Conservation (phyloP, 352 stramenopile species). For the Phytophthora europaea region DNA sequence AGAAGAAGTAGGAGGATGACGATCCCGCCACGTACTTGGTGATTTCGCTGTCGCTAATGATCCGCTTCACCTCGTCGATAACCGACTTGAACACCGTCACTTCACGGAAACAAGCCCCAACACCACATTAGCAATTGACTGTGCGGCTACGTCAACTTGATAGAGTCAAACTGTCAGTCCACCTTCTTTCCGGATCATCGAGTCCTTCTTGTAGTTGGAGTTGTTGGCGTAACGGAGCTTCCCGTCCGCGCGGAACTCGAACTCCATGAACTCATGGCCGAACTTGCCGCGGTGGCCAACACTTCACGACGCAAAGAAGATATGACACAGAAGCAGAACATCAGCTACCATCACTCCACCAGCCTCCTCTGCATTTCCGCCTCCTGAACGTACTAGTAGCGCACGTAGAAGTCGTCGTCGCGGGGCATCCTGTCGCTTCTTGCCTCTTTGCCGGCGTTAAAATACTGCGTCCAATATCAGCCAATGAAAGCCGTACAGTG, state of each 20-base stretch:
- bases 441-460: not conserved
- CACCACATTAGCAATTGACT: not conserved
- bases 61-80: conserved; percentile 95
- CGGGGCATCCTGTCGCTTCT: conserved; percentile 57
- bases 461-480: conserved; percentile 26
- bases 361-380: not conserved
- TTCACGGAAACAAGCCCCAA: conserved; percentile 24
- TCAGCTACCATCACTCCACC: not conserved
- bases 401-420: conserved; percentile 89
- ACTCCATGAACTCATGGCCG: conserved; percentile 98
- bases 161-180: not conserved
- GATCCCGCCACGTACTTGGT: conserved; percentile 69
- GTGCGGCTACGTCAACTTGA: not conserved
- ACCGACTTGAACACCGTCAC: conserved; percentile 93
- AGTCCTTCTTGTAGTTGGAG: conserved; percentile 98
- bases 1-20: not conserved
- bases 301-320: conserved; percentile 42
- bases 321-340: not conserved
- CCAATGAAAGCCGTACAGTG: conserved; percentile 28
- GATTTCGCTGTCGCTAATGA: conserved; percentile 94
- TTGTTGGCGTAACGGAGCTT: conserved; percentile 98
- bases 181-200: conserved; percentile 98
- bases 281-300: conserved; percentile 97
- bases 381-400: conserved; percentile 81
- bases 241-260: conserved; percentile 94